Base-by-base conservation (phyloP, 192 early-diverging fungal genomes). In the Umbelopsis sp. region DNA sequence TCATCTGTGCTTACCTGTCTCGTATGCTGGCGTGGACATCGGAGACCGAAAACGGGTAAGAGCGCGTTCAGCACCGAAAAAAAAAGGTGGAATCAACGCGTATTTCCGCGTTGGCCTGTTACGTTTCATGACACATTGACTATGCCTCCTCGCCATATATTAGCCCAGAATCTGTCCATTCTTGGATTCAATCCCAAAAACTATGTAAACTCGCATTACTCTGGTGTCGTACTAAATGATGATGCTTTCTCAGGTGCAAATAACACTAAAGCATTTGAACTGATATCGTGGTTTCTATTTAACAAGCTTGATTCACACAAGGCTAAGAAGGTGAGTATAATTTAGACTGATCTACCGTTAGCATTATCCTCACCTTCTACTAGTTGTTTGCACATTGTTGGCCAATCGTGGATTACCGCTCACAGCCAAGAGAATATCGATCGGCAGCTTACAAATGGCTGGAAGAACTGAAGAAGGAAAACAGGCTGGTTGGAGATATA, bases 201-300 rank as follows among this genome's bases (percentile, higher is more conserved):
- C 1, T 22, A 76, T 45, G 47, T 47, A 0, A 65, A 29, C 47
- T 36, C 53, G 1, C 36, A 59, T 14, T 54, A 62, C 51, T 24
- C 50, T 25, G 26, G 31, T 0, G 66, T 69, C 11, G 25, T n/a
- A 4, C 26, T 69, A n/a, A 36, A 17, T 6, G 20, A 34, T 3
- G 53, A 74, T 45, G 56, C 66, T 41, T 70, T 70, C 50, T 53
- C 62, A 16, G 59, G 50, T 41, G 71, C 75, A 25, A 51, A 62
- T 29, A 77, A 77, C 65, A 68, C 43, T 3, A 71, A 49, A 32
- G 71, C 71, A n/a, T 77, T 77, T 45, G 75, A 77, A 50, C n/a
- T 49, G 20, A 77, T 71, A 2, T 72, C 70, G 14, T 66, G 71
- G 71, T 77, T 77, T 45, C 41, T 77, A 7, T 77, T 77, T 66